Evolutionary conservation across 2,329 filamentous ascomycete species (phyloP).

Genomic region (Cordyceps cateniannulata): DNA sequence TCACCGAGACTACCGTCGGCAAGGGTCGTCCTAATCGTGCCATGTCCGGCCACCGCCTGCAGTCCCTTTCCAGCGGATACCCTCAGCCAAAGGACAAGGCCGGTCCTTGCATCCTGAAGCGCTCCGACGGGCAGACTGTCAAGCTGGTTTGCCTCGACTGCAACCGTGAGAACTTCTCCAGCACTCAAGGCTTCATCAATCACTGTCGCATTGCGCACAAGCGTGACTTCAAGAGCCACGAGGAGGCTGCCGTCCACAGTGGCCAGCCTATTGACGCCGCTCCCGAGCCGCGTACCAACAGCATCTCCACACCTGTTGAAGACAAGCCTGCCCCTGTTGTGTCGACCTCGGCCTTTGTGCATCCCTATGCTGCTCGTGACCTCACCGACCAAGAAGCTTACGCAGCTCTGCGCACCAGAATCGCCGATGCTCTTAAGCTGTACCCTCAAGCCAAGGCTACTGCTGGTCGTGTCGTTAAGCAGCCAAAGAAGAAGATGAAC

Average conservation of each 20-base stretch:
- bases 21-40: conserved; percentile 46
- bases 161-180: conserved; percentile 84
- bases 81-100: conserved; percentile 71
- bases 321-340: conserved; percentile 12
- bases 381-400: conserved; percentile 48
- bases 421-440: conserved; percentile 46
- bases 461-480: conserved; percentile 34
- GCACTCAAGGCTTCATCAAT: conserved; percentile 98
- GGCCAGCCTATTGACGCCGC: conserved; percentile 67
- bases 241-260: conserved; percentile 83
- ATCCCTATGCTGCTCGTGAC: conserved; percentile 33
- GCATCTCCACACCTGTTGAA: background rate
- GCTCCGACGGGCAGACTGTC: conserved; percentile 78
- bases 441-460: conserved; percentile 45
- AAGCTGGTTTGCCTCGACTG: conserved; percentile 89
- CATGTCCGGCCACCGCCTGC: conserved; percentile 54
- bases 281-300: conserved; percentile 14
- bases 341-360: conserved; percentile 21
- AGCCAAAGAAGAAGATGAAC: conserved; percentile 20
- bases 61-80: conserved; percentile 64
- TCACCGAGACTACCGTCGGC: conserved; percentile 34
- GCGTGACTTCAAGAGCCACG: conserved; percentile 90
- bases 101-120: conserved; percentile 77
- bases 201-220: conserved; percentile 95
- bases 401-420: conserved; percentile 43